A percentile compares a stretch with the other conserved stretches of the same genome.
phyloP scores from a whole-genome alignment of 2,329 filamentous ascomycete species.

The Aspergillus viridinutans region DNA sequence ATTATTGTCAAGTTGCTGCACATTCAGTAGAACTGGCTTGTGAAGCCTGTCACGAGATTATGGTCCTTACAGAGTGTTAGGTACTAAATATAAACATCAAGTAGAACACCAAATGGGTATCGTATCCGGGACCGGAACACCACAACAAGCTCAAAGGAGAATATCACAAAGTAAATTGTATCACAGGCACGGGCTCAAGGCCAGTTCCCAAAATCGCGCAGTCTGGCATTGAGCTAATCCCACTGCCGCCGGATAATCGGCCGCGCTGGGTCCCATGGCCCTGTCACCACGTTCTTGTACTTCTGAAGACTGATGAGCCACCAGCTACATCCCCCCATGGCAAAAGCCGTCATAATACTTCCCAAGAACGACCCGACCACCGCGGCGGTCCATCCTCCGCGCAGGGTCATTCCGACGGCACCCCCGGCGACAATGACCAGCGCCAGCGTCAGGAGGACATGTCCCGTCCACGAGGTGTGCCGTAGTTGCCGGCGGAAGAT shows the following conservation, averaged over 20 bases:
- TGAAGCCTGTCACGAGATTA: neutral
- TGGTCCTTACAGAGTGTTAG: neutral
- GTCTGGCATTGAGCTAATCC: constrained; percentile 26
- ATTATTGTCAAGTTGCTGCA: neutral
- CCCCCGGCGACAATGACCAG: constrained; percentile 77
- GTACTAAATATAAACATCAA: neutral
- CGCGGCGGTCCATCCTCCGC: constrained; percentile 51
- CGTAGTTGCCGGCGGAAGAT: constrained; percentile 88
- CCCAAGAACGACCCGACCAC: constrained; percentile 73
- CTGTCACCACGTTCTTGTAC: constrained; percentile 98
- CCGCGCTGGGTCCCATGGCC: constrained; percentile 93
- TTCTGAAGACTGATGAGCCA: constrained; percentile 96
- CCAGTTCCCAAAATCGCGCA: neutral
- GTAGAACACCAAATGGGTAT: neutral
- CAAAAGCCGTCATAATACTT: constrained; percentile 66
- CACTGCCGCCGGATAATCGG: constrained; percentile 52
- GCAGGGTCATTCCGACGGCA: constrained; percentile 63
- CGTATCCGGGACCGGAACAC: neutral
- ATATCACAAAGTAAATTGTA: constrained; percentile 1
- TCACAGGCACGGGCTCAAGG: neutral
- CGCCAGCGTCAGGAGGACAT: constrained; percentile 69
- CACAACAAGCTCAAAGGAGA: neutral
- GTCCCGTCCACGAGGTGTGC: constrained; percentile 75
- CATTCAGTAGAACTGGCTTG: neutral
- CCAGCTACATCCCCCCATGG: constrained; percentile 93